Percentiles rank a stretch among this genome's conserved stretches.
Evolutionary conservation across 768 basidiomycete genomes (phyloP).

Genomic region (Sutorius australiensis): DNA sequence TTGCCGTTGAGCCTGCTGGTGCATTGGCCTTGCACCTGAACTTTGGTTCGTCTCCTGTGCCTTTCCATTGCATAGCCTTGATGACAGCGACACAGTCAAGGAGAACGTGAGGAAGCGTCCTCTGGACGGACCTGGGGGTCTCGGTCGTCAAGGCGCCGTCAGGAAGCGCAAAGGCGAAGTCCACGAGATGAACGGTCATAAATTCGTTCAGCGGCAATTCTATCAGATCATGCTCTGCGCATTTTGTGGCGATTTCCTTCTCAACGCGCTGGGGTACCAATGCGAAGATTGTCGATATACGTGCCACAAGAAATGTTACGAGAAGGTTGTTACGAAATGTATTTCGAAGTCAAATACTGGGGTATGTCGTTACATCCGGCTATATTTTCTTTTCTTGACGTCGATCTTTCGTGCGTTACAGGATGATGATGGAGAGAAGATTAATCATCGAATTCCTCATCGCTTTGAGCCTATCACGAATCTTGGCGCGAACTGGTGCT

Average conservation of each 20-base stretch:
- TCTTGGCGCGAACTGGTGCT: constrained; percentile 98
- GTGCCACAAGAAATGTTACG: constrained; percentile 98
- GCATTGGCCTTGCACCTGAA: constrained; percentile 84
- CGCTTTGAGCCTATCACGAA: constrained; percentile 97
- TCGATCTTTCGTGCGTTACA: constrained; percentile 27
- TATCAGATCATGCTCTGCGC: constrained; percentile 99
- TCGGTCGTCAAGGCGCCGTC: constrained; percentile 96
- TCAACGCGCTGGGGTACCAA: constrained; percentile 97
- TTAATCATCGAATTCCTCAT: constrained; percentile 98
- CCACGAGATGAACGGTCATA: constrained; percentile 99
- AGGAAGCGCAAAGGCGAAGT: constrained; percentile 98
- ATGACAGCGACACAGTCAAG: constrained; percentile 62
- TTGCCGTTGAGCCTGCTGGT: constrained; percentile 96
- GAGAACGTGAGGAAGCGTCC: constrained; percentile 96
- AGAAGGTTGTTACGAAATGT: constrained; percentile 99
- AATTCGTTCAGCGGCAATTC: constrained; percentile 95
- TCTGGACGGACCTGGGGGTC: constrained; percentile 84
- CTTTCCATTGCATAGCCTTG: neutral
- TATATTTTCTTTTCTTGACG: neutral
- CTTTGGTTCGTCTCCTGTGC: constrained; percentile 64
- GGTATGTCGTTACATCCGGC: constrained; percentile 46
- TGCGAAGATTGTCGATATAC: constrained; percentile 99
- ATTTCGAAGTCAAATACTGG: constrained; percentile 95
- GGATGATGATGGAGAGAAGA: constrained; percentile 97
- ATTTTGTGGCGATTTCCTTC: constrained; percentile 95